Evolutionary conservation across 768 basidiomycete species (phyloP).

Genomic region (Cystoderma amianthinum): DNA sequence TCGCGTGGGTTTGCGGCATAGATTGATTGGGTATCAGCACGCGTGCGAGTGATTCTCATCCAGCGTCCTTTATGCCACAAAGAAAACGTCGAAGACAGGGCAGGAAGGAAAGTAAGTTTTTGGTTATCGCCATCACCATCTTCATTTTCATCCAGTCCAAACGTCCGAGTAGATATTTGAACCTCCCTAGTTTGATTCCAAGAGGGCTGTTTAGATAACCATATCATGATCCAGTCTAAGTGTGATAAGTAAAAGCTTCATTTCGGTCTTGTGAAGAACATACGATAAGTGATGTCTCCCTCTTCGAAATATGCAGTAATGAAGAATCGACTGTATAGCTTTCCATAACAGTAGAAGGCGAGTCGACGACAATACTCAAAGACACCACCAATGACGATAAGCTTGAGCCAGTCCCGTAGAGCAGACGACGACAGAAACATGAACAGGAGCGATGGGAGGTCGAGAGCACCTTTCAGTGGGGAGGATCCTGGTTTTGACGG

Average conservation of each 20-base stretch:
- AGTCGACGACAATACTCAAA: conserved; percentile 53
- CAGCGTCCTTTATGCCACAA: conserved; percentile 46
- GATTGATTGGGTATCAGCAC: conserved; percentile 22
- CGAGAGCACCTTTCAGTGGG: conserved; percentile 9
- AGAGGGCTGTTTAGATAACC: conserved; percentile 56
- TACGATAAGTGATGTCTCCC: conserved; percentile 50
- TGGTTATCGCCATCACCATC: conserved; percentile 19
- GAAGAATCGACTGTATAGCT: conserved; percentile 45
- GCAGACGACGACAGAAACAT: conserved; percentile 48
- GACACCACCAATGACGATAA: conserved; percentile 54
- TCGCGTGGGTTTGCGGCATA: conserved; percentile 28
- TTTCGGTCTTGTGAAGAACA: conserved; percentile 12
- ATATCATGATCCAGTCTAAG: conserved; percentile 65
- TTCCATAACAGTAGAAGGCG: conserved; percentile 32
- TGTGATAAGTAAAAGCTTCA: conserved; percentile 1
- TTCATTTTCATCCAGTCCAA: conserved; percentile 23
- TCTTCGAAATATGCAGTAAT: conserved; percentile 58
- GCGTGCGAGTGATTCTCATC: conserved; percentile 30
- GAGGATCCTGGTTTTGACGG: conserved; percentile 6
- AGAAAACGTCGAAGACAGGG: conserved; percentile 26
- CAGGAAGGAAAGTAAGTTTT: conserved; percentile 37
- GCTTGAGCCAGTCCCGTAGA: conserved; percentile 55
- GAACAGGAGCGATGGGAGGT: conserved; percentile 25
- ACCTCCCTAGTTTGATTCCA: conserved; percentile 53
- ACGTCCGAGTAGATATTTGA: conserved; percentile 38